Evolutionary conservation across 2,329 filamentous ascomycete genomes (phyloP).

Genomic region (Pseudopithomyces chartarum): DNA sequence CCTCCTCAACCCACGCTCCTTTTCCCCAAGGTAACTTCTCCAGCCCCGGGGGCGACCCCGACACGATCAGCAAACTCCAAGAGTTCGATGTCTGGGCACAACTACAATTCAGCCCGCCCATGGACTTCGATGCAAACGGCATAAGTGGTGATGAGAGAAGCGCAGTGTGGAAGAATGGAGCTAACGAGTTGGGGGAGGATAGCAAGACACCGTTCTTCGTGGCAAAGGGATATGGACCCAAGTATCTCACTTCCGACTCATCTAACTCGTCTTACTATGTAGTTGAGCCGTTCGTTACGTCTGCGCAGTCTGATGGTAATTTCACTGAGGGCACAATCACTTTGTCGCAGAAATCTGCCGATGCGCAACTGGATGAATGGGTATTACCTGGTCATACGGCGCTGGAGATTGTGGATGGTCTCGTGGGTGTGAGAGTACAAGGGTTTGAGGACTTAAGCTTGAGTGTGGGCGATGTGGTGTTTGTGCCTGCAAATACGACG

Average conservation of each 20-base stretch:
- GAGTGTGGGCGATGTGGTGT: slow-evolving; percentile 47
- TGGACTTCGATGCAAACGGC: slow-evolving; percentile 32
- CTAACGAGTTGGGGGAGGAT: slow-evolving; percentile 40
- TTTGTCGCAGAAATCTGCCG: slow-evolving; percentile 35
- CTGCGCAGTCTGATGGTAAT: slow-evolving; percentile 46
- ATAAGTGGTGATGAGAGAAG: slow-evolving; percentile 52
- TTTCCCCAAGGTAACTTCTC: slow-evolving; percentile 39
- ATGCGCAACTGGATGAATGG: slow-evolving; percentile 24
- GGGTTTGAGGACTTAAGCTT: slow-evolving; percentile 31
- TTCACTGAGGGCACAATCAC: slow-evolving; percentile 54
- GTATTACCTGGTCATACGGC: slow-evolving; percentile 39
- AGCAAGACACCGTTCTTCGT: slow-evolving; percentile 48
- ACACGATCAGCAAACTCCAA: slow-evolving; percentile 44
- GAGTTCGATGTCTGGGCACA: slow-evolving; percentile 52
- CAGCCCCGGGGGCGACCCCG: slow-evolving; percentile 33
- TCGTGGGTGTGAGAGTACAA: slow-evolving; percentile 40
- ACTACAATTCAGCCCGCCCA: slow-evolving; percentile 47
- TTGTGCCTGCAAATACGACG: slow-evolving; percentile 40
- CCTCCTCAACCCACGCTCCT: slow-evolving; percentile 42
- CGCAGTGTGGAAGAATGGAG: slow-evolving; percentile 48
- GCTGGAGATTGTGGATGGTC: slow-evolving; percentile 48
- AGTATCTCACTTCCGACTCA: slow-evolving; percentile 47
- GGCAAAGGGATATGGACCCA: slow-evolving; percentile 54
- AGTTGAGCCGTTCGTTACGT: slow-evolving; percentile 51
- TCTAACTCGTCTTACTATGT: slow-evolving; percentile 46